Base-by-base conservation (phyloP, 768 basidiomycete species). In the Panaeolus papilionaceus region DNA sequence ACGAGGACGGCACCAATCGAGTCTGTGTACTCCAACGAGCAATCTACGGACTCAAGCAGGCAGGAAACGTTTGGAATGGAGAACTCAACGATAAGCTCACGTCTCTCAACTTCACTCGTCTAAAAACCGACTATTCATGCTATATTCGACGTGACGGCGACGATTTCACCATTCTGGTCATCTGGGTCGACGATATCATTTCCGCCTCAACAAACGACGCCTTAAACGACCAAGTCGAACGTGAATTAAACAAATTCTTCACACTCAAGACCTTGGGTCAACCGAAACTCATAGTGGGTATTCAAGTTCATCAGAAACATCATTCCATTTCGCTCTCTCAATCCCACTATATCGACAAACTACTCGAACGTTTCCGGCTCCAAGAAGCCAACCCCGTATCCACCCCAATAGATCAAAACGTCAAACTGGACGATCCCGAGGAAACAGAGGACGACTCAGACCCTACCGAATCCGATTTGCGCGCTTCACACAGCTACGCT, bases 251-350 rank as follows among this genome's bases (percentile, higher is more conserved):
- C 4, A 8, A 28, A 12, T 39, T 66, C n/a, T 70, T 68, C 40
- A 66, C 70, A 0, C 40, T 72, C 38, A 73, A 71, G 44, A 64
- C 61, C 26, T 65, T 73, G 6, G 68, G 69, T 58, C 63, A 40
- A 40, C 69, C 69, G 2, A 66, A 61, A 8, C 51, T 68, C 10
- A 28, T 73, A 10, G 45, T 71, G 20, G 66, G 69, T n/a, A 69
- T 73, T 61, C 64, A 70, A 38, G 14, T 70, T 18, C 2, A n/a
- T 42, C 68, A 71, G 64, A 66, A 62, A 7, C 20, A 64, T 18
- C 61, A 69, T 38, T 66, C 69, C 10, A 68, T 82, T 10, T 67
- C 74, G 14, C 68, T 80, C 9, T 75, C 66, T 16, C 80, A 80
- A 64, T 64, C 65, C 0, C 69, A 70, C 2, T 81, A 79, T 38